Percentiles rank a stretch among this genome's conserved stretches.
Evolutionary conservation across 2,329 filamentous ascomycete genomes (phyloP).

Genomic region (Penicillium sp.): DNA sequence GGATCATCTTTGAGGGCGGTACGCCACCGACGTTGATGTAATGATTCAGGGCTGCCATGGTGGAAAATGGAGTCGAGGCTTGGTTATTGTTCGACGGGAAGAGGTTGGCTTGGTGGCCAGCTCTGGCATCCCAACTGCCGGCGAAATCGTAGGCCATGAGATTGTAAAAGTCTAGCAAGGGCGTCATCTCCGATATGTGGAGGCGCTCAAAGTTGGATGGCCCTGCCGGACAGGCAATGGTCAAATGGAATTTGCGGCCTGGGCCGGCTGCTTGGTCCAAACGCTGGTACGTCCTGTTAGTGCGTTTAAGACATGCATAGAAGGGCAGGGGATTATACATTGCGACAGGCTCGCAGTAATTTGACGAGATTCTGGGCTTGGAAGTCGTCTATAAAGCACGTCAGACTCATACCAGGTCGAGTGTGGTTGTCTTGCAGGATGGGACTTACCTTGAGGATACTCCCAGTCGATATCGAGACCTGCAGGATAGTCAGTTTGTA

Average conservation of each 20-base stretch:
- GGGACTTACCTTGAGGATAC: constrained; percentile 36
- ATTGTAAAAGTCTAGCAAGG: constrained; percentile 49
- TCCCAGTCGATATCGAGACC: constrained; percentile 47
- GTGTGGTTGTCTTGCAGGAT: background rate
- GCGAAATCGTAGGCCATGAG: constrained; percentile 81
- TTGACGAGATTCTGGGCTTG: constrained; percentile 42
- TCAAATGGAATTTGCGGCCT: constrained; percentile 44
- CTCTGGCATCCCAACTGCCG: constrained; percentile 67
- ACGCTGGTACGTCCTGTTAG: constrained; percentile 17
- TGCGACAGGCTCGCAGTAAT: constrained; percentile 40
- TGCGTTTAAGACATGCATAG: background rate
- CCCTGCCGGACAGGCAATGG: constrained; percentile 47
- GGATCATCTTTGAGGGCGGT: constrained; percentile 63
- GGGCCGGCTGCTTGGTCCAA: constrained; percentile 37
- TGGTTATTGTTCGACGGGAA: constrained; percentile 57
- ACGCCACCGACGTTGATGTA: constrained; percentile 62
- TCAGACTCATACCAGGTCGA: constrained; percentile 8
- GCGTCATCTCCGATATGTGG: constrained; percentile 43
- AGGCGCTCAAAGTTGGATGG: constrained; percentile 42
- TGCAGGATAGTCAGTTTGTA: constrained; percentile 7
- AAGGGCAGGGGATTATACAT: constrained; percentile 26
- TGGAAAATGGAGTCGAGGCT: constrained; percentile 69
- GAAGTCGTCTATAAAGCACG: constrained; percentile 29
- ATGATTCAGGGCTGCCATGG: constrained; percentile 60
- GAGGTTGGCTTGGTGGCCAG: constrained; percentile 80